Evolutionary conservation across 768 basidiomycete genomes (phyloP).

Genomic region (Mycena vulgaris): DNA sequence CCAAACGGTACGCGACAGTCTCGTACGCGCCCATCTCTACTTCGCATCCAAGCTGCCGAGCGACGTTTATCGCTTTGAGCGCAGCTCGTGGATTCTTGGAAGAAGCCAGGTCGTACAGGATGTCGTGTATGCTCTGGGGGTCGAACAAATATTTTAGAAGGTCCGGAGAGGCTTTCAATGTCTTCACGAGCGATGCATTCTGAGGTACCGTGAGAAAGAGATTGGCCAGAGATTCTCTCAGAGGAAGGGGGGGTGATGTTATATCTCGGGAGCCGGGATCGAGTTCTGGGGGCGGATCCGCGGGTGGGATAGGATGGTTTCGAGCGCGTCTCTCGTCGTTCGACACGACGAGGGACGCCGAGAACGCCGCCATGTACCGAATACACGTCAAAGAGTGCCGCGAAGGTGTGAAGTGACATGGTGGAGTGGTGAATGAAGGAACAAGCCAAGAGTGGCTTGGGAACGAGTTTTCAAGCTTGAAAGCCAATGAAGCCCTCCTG

Average conservation of each 20-base stretch:
- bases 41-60: conserved; percentile 63
- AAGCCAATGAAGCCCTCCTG: conserved; percentile 70
- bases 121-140: conserved; percentile 49
- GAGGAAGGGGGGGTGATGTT: conserved; percentile 1
- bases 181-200: conserved; percentile 9
- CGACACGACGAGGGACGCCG: background rate
- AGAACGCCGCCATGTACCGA: conserved; percentile 21
- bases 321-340: conserved; percentile 13
- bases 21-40: conserved; percentile 74
- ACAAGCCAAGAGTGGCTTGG: conserved; percentile 1
- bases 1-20: conserved; percentile 64
- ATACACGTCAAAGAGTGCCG: conserved; percentile 38
- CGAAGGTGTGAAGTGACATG: conserved; percentile 39
- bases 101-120: conserved; percentile 52
- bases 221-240: conserved; percentile 13
- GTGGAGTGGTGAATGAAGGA: conserved; percentile 37
- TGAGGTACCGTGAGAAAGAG: conserved; percentile 28
- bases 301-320: background rate
- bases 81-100: conserved; percentile 57
- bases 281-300: background rate
- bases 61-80: conserved; percentile 62
- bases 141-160: conserved; percentile 46
- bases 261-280: background rate
- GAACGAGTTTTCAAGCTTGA: conserved; percentile 52
- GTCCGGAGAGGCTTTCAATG: background rate